Conservation (phyloP, 345 rosid genomes). For the Populus davidiana region DNA sequence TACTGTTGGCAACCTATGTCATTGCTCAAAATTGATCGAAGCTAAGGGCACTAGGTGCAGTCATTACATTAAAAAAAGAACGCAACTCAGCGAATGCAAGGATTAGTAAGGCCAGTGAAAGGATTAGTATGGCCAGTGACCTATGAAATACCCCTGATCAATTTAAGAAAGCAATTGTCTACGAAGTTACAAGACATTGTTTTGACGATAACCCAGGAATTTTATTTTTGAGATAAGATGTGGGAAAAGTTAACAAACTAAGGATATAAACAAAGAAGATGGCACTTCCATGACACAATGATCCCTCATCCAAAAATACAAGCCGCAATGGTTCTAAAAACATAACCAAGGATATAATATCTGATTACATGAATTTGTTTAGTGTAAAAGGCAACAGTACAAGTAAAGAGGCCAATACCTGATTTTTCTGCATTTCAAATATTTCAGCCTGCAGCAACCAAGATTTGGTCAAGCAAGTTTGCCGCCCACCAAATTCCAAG, state of each 20-base stretch:
- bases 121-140: neutral
- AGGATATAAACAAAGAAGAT: neutral
- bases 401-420: constrained; percentile 40
- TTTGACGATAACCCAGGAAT: neutral
- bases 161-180: neutral
- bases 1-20: too few species aligned
- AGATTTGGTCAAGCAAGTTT: constrained; percentile 10
- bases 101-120: too few species aligned
- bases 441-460: constrained; percentile 52
- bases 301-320: neutral
- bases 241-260: neutral
- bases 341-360: neutral
- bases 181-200: neutral
- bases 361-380: too few species aligned
- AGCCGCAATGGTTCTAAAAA: neutral
- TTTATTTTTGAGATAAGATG: neutral
- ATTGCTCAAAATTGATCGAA: too few species aligned
- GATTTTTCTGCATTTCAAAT: constrained; percentile 50
- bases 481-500: neutral
- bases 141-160: neutral
- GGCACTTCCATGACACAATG: neutral
- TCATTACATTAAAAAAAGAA: too few species aligned
- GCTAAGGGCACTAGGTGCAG: neutral
- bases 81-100: neutral
- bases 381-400: constrained; percentile 1